These are phyloP conservation scores for Fraxinus quadrangulata DNA, from an alignment of 257 asterid genomes.

Conservation along the genomic window DNA sequence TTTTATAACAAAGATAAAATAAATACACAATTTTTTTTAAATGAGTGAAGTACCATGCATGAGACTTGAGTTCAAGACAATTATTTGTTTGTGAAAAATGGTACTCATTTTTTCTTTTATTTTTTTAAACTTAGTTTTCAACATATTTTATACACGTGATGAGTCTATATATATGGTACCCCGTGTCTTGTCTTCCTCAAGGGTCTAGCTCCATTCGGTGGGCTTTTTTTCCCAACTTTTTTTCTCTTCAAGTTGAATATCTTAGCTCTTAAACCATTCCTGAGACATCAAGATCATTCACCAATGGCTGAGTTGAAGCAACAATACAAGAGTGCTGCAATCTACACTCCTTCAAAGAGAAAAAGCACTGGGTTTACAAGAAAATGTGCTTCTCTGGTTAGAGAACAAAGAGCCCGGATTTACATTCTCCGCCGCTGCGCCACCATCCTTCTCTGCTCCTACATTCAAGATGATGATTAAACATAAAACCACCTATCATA, in stretches of 20 bases:
- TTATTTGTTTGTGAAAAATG: too few relatives aligned
- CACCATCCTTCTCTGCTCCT: slow-evolving; percentile 79
- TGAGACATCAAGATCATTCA: neutral
- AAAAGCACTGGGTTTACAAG: slow-evolving; percentile 57
- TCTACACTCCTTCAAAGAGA: slow-evolving; percentile 20
- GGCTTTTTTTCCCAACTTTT: slow-evolving; percentile 53
- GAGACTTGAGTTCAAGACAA: neutral
- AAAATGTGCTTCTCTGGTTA: slow-evolving; percentile 70
- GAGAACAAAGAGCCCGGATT: slow-evolving; percentile 73
- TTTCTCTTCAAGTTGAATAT: neutral
- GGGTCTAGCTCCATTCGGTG: slow-evolving; percentile 71
- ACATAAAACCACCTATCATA: neutral
- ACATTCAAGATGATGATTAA: slow-evolving; percentile 72
- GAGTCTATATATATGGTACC: slow-evolving; percentile 32
- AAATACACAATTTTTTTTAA: neutral
- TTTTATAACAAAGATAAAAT: neutral
- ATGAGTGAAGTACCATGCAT: too few relatives aligned
- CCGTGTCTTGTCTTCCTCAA: slow-evolving; percentile 24
- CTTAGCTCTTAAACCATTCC: neutral
- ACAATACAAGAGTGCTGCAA: slow-evolving; percentile 26
- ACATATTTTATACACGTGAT: neutral
- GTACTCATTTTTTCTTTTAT: too few relatives aligned
- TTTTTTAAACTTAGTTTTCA: neutral
- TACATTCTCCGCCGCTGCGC: slow-evolving; percentile 88
- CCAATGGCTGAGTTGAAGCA: slow-evolving; percentile 45